Evolutionary conservation across 495 filamentous ascomycete species (phyloP), one percentile per base, ranked within the genome.

Genomic region (Trichoderma virens): DNA sequence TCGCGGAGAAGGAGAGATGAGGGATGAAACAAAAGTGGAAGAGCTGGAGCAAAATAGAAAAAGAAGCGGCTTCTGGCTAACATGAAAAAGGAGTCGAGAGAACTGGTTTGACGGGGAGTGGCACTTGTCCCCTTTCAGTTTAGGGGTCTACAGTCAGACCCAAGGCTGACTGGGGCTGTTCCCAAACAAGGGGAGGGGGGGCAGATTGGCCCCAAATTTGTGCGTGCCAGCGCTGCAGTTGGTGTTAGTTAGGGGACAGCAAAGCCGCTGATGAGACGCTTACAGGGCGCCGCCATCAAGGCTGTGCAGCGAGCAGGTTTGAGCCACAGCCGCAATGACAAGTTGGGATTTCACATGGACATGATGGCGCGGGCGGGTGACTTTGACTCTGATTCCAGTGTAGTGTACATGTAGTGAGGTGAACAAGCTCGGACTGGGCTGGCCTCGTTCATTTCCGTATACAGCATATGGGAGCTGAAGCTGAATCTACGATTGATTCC

Each of bases 51-150:
- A 56, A 30, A 56, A 56, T 30, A 56, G 13, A 28, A 30, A 8
- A 30, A 30, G 27, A 28, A n/a, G 23, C 25, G 51, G 23, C 30
- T 56, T n/a, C n/a, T n/a, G 28, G 51, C 25, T 56, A 56, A 56
- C 51, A 56, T 28, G 51, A 56, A 56, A 56, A 56, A 56, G 51
- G 51, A 56, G 51, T 56, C 51, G 51, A 56, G 27, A 25, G 51
- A 56, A 27, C 27, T 28, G 23, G 51, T 56, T 56, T 56, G 51
- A 30, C 51, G 51, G 51, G 43, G 51, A 56, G 51, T 8, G 51
- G 25, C 51, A 56, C 51, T 56, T 56, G 51, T 56, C 51, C 51
- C 51, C 27, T 56, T 56, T 56, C 51, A 56, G 51, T 56, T 51
- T 20, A 20, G 51, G 51, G 51, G 23, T 28, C 25, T 56, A 20